Percentiles rank a stretch among this genome's conserved stretches.
Conservation (phyloP, 129 eudicot genomes). For the Dittrichia graveolens region DNA sequence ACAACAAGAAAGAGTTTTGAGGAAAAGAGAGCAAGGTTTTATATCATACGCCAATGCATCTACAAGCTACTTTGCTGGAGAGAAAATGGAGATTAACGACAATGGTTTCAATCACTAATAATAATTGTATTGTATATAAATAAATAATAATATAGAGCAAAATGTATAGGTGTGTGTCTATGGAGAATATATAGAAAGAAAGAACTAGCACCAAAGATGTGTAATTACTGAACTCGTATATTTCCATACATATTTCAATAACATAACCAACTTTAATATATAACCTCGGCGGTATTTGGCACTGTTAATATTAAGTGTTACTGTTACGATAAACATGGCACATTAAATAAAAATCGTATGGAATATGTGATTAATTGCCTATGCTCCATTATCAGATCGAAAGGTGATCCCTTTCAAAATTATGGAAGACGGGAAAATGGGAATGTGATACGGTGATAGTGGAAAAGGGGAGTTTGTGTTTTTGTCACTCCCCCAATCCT, state of each 20-base stretch:
- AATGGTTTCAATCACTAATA: neutral
- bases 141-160: neutral
- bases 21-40: conserved; percentile 49
- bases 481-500: too few species aligned
- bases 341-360: too few species aligned
- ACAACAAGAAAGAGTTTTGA: conserved; percentile 32
- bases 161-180: neutral
- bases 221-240: neutral
- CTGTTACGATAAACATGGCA: too few species aligned
- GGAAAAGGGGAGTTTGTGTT: too few species aligned
- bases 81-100: conserved; percentile 29
- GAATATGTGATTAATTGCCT: too few species aligned
- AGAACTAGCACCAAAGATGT: neutral
- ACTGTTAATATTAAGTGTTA: too few species aligned
- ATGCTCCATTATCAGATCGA: too few species aligned
- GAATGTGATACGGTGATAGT: too few species aligned
- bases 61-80: conserved; percentile 60
- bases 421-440: too few species aligned
- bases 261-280: too few species aligned
- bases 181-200: neutral
- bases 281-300: too few species aligned
- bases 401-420: too few species aligned
- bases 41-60: conserved; percentile 51
- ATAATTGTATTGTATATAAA: neutral
- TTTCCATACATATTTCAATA: neutral